A percentile compares a stretch with the other conserved stretches of the same genome.
These are phyloP conservation scores for Phyllosticta citrichinensis DNA, from an alignment of 2,329 filamentous ascomycete species.

Conservation along the genomic window DNA sequence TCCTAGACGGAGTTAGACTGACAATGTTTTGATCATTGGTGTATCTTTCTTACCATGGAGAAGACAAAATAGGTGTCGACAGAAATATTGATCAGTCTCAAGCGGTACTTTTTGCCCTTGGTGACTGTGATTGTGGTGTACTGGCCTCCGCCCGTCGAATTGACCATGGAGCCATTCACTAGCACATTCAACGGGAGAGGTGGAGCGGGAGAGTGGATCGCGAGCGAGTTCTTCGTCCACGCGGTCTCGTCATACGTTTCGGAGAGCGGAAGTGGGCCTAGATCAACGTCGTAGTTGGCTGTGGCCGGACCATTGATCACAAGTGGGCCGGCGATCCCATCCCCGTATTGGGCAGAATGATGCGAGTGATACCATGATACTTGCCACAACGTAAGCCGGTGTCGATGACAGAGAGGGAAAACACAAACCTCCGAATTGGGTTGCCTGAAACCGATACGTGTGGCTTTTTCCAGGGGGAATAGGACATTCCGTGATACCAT, in stretches of 20 bases:
- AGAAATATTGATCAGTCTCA: constrained; percentile 48
- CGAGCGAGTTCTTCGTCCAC: constrained; percentile 12
- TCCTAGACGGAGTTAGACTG: constrained; percentile 15
- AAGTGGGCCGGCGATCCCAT: constrained; percentile 30
- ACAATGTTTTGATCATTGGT: neutral
- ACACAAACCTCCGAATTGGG: constrained; percentile 25
- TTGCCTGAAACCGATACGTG: constrained; percentile 46
- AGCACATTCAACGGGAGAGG: constrained; percentile 35
- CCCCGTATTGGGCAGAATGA: constrained; percentile 22
- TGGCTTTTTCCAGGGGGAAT: constrained; percentile 18
- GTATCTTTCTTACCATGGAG: constrained; percentile 14
- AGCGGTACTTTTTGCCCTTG: constrained; percentile 45
- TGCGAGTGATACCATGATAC: constrained; percentile 23
- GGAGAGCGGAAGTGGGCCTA: constrained; percentile 29
- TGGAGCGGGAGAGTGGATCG: constrained; percentile 22
- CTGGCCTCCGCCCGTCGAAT: constrained; percentile 30
- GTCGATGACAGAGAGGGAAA: neutral
- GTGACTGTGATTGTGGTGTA: constrained; percentile 26
- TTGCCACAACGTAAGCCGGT: neutral
- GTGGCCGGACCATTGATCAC: constrained; percentile 31
- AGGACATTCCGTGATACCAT: constrained; percentile 34
- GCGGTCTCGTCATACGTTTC: constrained; percentile 27
- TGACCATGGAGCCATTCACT: constrained; percentile 47
- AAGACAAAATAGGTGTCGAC: constrained; percentile 25
- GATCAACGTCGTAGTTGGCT: constrained; percentile 29